A percentile compares a stretch with the other conserved stretches of the same genome.
These are phyloP conservation scores for Inga oerstediana DNA, from an alignment of 306 rosid genomes.

Conservation along the genomic window DNA sequence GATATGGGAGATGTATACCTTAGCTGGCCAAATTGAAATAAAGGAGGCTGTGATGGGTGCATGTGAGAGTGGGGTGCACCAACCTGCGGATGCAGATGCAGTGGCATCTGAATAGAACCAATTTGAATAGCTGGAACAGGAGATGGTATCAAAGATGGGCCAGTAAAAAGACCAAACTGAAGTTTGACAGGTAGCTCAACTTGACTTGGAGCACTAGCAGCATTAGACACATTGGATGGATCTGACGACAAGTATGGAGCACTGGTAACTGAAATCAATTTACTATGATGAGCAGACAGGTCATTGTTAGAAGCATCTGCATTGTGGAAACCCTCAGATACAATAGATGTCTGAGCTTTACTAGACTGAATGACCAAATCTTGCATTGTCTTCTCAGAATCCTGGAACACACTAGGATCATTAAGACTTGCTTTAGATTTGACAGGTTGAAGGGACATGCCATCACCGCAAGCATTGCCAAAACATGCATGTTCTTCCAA, in stretches of 20 bases:
- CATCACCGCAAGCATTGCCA: conserved; percentile 48
- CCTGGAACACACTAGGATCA: conserved; percentile 54
- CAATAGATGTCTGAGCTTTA: conserved; percentile 41
- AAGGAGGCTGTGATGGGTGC: conserved; percentile 83
- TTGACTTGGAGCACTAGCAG: conserved; percentile 61
- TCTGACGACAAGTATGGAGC: conserved; percentile 55
- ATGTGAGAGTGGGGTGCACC: conserved; percentile 70
- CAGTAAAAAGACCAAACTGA: conserved; percentile 96
- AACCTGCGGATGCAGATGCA: conserved; percentile 85
- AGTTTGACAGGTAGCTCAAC: conserved; percentile 81
- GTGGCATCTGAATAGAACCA: conserved; percentile 99
- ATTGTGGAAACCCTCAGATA: conserved; percentile 47
- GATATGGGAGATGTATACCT: conserved; percentile 75
- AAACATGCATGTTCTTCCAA: conserved; percentile 54
- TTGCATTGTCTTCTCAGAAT: conserved; percentile 58
- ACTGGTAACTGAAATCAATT: conserved; percentile 48
- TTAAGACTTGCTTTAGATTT: conserved; percentile 50
- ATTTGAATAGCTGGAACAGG: conserved; percentile 96
- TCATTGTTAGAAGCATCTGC: conserved; percentile 56
- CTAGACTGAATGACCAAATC: conserved; percentile 55
- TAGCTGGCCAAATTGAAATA: conserved; percentile 97
- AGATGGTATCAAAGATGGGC: conserved; percentile 95
- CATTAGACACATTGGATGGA: conserved; percentile 49
- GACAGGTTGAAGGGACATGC: conserved; percentile 47
- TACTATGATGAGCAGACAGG: conserved; percentile 49